A percentile compares a stretch with the other conserved stretches of the same genome.
Evolutionary conservation across 2,329 filamentous ascomycete species (phyloP).

Genomic region (Penicillium concentricum): DNA sequence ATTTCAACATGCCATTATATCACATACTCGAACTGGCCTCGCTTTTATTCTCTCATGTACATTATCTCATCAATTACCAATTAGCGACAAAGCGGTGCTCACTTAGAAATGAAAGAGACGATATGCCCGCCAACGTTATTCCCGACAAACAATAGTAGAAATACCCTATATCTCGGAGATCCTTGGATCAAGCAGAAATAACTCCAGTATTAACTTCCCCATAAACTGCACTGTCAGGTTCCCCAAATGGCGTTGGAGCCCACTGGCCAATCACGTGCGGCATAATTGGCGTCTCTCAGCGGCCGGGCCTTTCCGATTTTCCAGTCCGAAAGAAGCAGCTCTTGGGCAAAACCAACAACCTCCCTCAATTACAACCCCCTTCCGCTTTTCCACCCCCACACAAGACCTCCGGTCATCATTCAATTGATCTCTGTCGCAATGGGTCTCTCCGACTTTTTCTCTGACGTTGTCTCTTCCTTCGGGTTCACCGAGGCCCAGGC

Average conservation of each 20-base stretch:
- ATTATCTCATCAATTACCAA: constrained; percentile 15
- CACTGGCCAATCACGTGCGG: constrained; percentile 41
- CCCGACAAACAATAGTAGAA: too few relatives aligned
- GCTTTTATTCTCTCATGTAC: constrained; percentile 12
- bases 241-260: background rate
- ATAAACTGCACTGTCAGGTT: background rate
- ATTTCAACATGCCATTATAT: background rate
- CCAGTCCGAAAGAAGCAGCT: constrained; percentile 35
- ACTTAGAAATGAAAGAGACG: constrained; percentile 2
- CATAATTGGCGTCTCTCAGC: constrained; percentile 39
- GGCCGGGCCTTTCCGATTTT: constrained; percentile 45
- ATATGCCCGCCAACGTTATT: background rate
- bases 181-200: background rate
- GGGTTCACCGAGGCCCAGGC: constrained; percentile 60
- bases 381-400: constrained; percentile 23
- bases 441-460: constrained; percentile 65
- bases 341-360: constrained; percentile 36
- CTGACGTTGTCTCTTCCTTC: constrained; percentile 65
- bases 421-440: constrained; percentile 48
- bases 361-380: constrained; percentile 34
- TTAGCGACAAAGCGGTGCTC: constrained; percentile 14
- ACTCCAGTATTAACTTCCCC: background rate
- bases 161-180: too few relatives aligned
- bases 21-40: background rate
- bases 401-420: constrained; percentile 28